Conservation (phyloP, 805 yeast species). For the Metschnikowia orientalis region DNA sequence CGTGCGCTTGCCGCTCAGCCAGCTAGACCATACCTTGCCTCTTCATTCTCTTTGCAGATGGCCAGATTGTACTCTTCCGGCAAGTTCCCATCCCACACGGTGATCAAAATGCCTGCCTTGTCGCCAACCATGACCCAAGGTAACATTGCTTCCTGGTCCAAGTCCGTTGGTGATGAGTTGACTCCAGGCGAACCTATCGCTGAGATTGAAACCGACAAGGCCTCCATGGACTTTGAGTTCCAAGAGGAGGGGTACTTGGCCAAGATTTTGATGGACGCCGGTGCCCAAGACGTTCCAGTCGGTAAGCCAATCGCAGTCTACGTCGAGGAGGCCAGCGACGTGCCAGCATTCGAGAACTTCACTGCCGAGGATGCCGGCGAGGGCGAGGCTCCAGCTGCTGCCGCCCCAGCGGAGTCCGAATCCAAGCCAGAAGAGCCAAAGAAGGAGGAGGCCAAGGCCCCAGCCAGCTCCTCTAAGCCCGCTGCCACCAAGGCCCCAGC, state of each 20-base stretch:
- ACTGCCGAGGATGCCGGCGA: constrained; percentile 77
- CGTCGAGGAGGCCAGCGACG: constrained; percentile 82
- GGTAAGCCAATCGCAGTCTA: constrained; percentile 96
- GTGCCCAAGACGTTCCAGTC: constrained; percentile 86
- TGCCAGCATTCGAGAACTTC: constrained; percentile 82
- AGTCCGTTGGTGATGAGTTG: constrained; percentile 82
- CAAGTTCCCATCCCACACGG: constrained; percentile 74
- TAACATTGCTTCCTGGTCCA: constrained; percentile 84
- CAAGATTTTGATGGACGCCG: constrained; percentile 76
- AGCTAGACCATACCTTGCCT: constrained; percentile 17
- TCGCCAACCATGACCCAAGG: constrained; percentile 99
- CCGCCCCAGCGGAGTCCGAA: constrained; percentile 36
- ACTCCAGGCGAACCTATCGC: constrained; percentile 92
- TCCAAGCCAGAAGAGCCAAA: constrained; percentile 25
- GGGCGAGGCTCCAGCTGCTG: constrained; percentile 39
- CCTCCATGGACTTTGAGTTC: constrained; percentile 96
- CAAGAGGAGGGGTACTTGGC: constrained; percentile 95
- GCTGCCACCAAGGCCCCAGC: constrained; percentile 35
- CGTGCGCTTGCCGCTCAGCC: constrained; percentile 23
- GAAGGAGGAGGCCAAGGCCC: constrained; percentile 19
- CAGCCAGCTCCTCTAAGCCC: constrained; percentile 24
- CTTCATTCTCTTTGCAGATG: constrained; percentile 24
- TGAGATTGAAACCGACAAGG: constrained; percentile 97
- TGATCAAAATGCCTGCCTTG: constrained; percentile 96
- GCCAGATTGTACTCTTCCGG: constrained; percentile 41